Conservation (phyloP, 208 protist genomes). For the Acanthamoeba lenticulata region DNA sequence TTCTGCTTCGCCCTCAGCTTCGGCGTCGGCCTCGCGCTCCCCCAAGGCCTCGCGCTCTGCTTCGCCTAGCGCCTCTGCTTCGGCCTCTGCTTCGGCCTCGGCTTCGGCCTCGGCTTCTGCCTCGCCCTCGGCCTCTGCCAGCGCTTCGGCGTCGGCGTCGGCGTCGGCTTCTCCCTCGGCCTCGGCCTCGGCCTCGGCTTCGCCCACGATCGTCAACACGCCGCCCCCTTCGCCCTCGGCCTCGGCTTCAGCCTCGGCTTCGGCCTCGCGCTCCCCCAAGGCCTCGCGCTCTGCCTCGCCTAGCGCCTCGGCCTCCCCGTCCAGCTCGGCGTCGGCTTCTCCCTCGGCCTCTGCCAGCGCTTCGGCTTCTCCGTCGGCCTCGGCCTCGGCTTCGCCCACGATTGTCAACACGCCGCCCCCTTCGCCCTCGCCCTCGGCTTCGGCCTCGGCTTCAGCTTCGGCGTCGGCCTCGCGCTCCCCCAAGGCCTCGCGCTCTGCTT, state of each 20-base stretch:
- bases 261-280: background rate
- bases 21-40: background rate
- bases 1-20: background rate
- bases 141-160: background rate
- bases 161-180: background rate
- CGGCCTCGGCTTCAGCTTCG: background rate
- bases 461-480: background rate
- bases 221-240: background rate
- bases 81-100: background rate
- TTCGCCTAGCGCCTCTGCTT: background rate
- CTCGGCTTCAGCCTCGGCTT: background rate
- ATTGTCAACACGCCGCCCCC: too few species aligned
- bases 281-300: background rate
- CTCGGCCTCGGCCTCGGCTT: background rate
- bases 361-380: background rate
- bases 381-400: too few species aligned
- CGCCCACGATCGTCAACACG: too few species aligned
- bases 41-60: too few species aligned
- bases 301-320: background rate
- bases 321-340: background rate
- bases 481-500: too few species aligned
- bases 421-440: too few species aligned
- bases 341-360: background rate
- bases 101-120: background rate
- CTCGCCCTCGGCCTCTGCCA: too few species aligned